A percentile compares a stretch with the other conserved stretches of the same genome.
phyloP scores from a whole-genome alignment of 179 eudicot genomes.

The Sideroxylon spinosum region DNA sequence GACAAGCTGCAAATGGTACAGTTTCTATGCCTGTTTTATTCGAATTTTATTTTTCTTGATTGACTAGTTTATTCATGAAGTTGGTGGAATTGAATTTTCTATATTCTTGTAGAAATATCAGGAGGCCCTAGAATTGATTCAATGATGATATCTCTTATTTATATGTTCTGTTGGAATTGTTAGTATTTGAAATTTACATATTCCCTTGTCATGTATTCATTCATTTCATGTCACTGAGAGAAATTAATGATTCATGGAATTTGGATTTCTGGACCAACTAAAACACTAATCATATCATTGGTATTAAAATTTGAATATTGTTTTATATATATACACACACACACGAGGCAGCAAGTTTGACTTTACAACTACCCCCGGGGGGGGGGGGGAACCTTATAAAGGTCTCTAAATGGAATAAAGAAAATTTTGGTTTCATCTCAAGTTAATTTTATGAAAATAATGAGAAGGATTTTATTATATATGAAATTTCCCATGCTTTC shows the following conservation, averaged over 20 bases:
- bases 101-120: background rate
- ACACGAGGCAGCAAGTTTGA: background rate
- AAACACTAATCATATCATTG: background rate
- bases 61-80: background rate
- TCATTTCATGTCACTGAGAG: background rate
- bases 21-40: background rate
- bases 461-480: background rate
- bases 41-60: background rate
- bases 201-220: background rate
- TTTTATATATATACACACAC: background rate
- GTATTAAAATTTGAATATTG: background rate
- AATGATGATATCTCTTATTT: background rate
- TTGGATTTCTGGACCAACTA: background rate
- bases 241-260: background rate
- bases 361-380: background rate
- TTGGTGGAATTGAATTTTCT: background rate
- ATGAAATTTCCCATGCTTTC: background rate
- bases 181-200: background rate
- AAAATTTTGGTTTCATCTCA: background rate
- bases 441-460: background rate
- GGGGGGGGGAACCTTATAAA: background rate
- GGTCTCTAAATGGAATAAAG: background rate
- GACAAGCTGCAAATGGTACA: conserved; percentile 4
- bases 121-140: background rate
- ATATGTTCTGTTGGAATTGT: background rate